Percentiles rank a stretch among this genome's conserved stretches.
Conservation (phyloP, 2,329 filamentous ascomycete genomes). For the Colletotrichum chlorophyti region DNA sequence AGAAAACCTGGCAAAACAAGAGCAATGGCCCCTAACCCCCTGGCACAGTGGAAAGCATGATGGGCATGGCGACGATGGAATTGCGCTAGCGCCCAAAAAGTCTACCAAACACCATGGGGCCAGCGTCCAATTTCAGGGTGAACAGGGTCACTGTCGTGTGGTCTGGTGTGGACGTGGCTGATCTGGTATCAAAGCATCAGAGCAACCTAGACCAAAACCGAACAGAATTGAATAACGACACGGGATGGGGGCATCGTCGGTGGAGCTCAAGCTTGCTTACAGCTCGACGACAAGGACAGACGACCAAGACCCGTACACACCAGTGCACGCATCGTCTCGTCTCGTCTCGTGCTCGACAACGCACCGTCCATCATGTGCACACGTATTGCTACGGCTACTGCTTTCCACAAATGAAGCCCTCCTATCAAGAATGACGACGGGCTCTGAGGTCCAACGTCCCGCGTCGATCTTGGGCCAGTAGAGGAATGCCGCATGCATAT, state of each 20-base stretch:
- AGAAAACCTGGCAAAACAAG: conserved; percentile 7
- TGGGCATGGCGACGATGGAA: background rate
- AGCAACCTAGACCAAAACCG: background rate
- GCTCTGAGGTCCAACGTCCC: conserved; percentile 1
- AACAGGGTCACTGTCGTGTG: background rate
- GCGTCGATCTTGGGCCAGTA: conserved; percentile 23
- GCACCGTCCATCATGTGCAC: conserved; percentile 13
- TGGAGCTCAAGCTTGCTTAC: conserved; percentile 4
- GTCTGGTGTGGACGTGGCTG: background rate
- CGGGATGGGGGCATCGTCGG: conserved; percentile 16
- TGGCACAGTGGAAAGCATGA: conserved; percentile 18
- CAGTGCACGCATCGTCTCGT: conserved; percentile 12
- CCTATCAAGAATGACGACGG: conserved; percentile 14
- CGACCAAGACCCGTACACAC: conserved; percentile 2
- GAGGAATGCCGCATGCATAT: conserved; percentile 23
- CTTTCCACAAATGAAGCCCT: conserved; percentile 12
- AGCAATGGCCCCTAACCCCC: conserved; percentile 11
- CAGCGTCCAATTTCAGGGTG: background rate
- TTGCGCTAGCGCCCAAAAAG: background rate
- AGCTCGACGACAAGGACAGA: background rate
- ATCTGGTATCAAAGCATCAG: background rate
- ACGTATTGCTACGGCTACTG: background rate
- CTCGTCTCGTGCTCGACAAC: conserved; percentile 22
- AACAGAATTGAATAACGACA: background rate
- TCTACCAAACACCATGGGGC: background rate